phyloP scores from a whole-genome alignment of 352 stramenopile species.

The Salisapilia sapeloensis region DNA sequence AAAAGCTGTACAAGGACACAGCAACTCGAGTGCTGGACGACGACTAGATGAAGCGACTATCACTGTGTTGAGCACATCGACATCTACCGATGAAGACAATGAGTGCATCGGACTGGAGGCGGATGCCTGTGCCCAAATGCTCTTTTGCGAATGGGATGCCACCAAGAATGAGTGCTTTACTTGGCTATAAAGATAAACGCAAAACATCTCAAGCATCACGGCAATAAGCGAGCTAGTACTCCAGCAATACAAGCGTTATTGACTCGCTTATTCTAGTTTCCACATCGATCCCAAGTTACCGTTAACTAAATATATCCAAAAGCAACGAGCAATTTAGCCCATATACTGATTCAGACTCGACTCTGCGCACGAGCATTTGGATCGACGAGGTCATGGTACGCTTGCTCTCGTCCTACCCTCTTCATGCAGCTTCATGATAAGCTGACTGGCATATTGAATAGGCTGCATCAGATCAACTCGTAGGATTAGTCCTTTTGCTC shows the following conservation, averaged over 20 bases:
- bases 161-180: too few relatives aligned
- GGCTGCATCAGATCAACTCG: constrained; percentile 57
- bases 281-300: neutral
- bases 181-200: too few relatives aligned
- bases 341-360: too few relatives aligned
- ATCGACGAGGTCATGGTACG: neutral
- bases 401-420: neutral
- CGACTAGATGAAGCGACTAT: too few relatives aligned
- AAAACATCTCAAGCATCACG: too few relatives aligned
- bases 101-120: constrained; percentile 2
- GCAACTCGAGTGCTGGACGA: neutral
- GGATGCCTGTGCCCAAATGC: neutral
- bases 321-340: too few relatives aligned
- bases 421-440: constrained; percentile 6
- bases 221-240: too few relatives aligned
- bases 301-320: too few relatives aligned
- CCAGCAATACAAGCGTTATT: too few relatives aligned
- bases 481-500: constrained; percentile 57
- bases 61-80: neutral
- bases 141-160: too few relatives aligned
- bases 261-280: neutral
- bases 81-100: constrained; percentile 1
- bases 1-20: constrained; percentile 1
- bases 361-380: neutral
- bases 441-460: constrained; percentile 3